Percentiles rank a stretch among this genome's conserved stretches.
phyloP scores from a whole-genome alignment of 2,329 filamentous ascomycete genomes.

The Colletotrichum aenigma region DNA sequence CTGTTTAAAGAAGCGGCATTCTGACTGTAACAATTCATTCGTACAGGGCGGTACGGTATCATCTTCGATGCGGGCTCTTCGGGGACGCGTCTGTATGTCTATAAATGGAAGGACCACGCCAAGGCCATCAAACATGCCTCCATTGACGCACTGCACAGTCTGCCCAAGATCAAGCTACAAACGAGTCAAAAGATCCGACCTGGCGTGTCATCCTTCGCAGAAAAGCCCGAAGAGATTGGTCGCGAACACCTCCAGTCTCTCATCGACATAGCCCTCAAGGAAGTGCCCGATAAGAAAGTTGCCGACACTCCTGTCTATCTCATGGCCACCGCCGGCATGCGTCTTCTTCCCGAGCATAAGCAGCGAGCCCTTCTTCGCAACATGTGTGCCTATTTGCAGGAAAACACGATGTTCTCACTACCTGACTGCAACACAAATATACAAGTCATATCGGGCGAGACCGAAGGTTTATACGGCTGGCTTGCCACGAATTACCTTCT shows the following conservation, averaged over 20 bases:
- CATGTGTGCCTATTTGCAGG: conserved; percentile 82
- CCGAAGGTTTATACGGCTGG: conserved; percentile 96
- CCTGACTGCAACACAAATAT: conserved; percentile 91
- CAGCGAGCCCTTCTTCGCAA: conserved; percentile 74
- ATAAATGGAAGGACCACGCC: conserved; percentile 85
- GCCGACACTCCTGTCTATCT: conserved; percentile 90
- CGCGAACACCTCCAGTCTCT: conserved; percentile 80
- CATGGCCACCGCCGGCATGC: conserved; percentile 95
- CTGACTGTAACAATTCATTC: neutral
- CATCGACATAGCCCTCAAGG: conserved; percentile 78
- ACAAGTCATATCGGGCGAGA: conserved; percentile 94
- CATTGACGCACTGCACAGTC: conserved; percentile 62
- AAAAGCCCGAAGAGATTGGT: conserved; percentile 77
- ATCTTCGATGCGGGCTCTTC: conserved; percentile 98
- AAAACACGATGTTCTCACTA: conserved; percentile 79
- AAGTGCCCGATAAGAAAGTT: conserved; percentile 78
- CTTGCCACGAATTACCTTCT: conserved; percentile 95
- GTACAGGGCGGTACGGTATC: conserved; percentile 78
- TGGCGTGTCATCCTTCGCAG: conserved; percentile 88
- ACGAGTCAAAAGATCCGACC: conserved; percentile 94
- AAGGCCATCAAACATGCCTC: conserved; percentile 58
- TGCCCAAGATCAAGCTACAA: conserved; percentile 84
- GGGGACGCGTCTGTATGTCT: conserved; percentile 92
- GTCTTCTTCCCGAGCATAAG: conserved; percentile 76
- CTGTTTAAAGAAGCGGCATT: neutral